Percentiles rank a stretch among this genome's conserved stretches.
These are phyloP conservation scores for Exophiala bonariae DNA, from an alignment of 2,329 filamentous ascomycete genomes.

Conservation along the genomic window DNA sequence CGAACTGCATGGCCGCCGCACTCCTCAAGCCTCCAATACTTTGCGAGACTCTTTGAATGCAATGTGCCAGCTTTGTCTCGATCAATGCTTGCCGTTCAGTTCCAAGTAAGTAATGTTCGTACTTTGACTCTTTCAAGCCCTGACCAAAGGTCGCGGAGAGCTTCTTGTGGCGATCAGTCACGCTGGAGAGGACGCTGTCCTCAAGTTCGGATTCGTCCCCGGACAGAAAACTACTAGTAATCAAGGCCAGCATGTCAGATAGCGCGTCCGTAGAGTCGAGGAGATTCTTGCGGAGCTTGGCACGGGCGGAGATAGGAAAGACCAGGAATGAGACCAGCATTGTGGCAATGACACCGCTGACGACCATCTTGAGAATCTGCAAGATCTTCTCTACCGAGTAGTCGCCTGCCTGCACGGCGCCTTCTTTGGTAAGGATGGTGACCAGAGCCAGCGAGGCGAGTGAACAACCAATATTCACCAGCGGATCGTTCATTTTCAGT, in stretches of 20 bases:
- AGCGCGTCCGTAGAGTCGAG: slow-evolving; percentile 72
- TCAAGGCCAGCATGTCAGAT: slow-evolving; percentile 77
- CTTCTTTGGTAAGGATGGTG: slow-evolving; percentile 87
- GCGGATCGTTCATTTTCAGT: slow-evolving; percentile 72
- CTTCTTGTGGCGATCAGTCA: slow-evolving; percentile 64
- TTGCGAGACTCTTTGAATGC: slow-evolving; percentile 80
- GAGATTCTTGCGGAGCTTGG: slow-evolving; percentile 71
- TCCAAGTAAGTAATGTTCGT: slow-evolving; percentile 82
- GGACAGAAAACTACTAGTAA: slow-evolving; percentile 79
- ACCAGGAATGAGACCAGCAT: slow-evolving; percentile 75
- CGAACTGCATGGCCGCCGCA: slow-evolving; percentile 85
- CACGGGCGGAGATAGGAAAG: slow-evolving; percentile 75
- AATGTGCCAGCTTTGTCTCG: slow-evolving; percentile 77
- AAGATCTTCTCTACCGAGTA: slow-evolving; percentile 80
- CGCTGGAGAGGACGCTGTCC: slow-evolving; percentile 63
- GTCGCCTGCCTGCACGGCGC: slow-evolving; percentile 76
- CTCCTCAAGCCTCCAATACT: slow-evolving; percentile 87
- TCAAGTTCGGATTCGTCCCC: slow-evolving; percentile 77
- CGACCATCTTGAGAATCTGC: slow-evolving; percentile 79
- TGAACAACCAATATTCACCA: slow-evolving; percentile 83
- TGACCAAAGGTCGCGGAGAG: slow-evolving; percentile 71
- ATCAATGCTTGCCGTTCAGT: slow-evolving; percentile 76
- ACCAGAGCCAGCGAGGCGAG: slow-evolving; percentile 86
- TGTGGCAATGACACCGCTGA: slow-evolving; percentile 73
- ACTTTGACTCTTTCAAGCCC: slow-evolving; percentile 79